Evolutionary conservation across 768 basidiomycete genomes (phyloP), one percentile per base, ranked within the genome.

Genomic region (Wakefieldia striispora): DNA sequence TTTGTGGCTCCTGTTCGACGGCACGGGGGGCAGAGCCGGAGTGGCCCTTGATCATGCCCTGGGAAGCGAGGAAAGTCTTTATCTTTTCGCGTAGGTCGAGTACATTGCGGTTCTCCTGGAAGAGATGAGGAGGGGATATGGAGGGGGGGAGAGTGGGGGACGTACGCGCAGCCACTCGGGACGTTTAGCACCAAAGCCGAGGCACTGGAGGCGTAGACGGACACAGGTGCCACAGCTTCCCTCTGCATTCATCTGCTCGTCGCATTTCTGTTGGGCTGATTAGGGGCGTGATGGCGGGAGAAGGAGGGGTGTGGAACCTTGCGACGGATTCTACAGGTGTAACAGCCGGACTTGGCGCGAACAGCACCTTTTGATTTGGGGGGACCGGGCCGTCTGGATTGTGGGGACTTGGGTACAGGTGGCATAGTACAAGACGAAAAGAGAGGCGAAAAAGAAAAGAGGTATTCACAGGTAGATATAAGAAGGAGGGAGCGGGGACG

Each of bases 11-110:
- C 16, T 77, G 78, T 2, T 84, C 84, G 31, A 73, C 60, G 19
- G 73, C 68, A 38, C 84, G 82, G 17, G 84, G 75, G 2, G 80
- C 83, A 23, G 84, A 72, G 48, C 85, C 85, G 17, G 89, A 86
- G 60, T 91, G 88, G 24, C 90, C 90, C 69, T 91, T 91, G 69
- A 92, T 91, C 87, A 91, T 88, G 41, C 89, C 89, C 65, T 91
- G 87, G 0, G 86, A 79, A 0, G 86, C 86, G 20, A 91, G 76
- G 61, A 88, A 88, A 1, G 71, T 69, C 71, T 91, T 91, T 62
- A 90, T 91, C 70, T 82, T 86, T 58, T 88, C 86, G 47, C 88
- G 78, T 35, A 89, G 71, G 52, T 80, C 79, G 31, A 77, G 62
- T 4, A 90, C 87, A 53, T 82, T 84, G 54, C 80, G 77, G 58